A percentile compares a stretch with the other conserved stretches of the same genome.
phyloP scores from a whole-genome alignment of 2,329 filamentous ascomycete genomes.

The Colletotrichum lupini region DNA sequence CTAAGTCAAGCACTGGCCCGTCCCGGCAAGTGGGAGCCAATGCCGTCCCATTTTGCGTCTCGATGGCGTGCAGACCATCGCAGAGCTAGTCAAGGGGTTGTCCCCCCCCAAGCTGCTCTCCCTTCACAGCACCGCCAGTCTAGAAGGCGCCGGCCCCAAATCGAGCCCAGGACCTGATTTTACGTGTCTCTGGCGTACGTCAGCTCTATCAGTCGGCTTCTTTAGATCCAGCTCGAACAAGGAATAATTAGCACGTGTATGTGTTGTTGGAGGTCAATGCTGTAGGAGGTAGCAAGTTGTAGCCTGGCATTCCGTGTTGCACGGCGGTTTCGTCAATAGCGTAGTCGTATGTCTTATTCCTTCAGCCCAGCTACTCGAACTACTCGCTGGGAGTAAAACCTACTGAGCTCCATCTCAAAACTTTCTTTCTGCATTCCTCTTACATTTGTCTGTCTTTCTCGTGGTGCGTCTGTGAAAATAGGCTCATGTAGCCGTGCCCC shows the following conservation, averaged over 20 bases:
- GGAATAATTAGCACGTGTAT: background rate
- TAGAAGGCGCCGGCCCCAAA: background rate
- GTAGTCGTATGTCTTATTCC: background rate
- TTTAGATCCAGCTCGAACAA: slow-evolving; percentile 13
- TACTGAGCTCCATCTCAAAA: background rate
- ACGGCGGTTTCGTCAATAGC: background rate
- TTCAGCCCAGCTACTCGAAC: background rate
- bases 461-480: background rate
- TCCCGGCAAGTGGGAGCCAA: background rate
- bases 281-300: background rate
- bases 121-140: background rate
- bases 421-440: background rate
- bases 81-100: slow-evolving; percentile 13
- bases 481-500: background rate
- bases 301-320: background rate
- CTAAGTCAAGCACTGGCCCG: slow-evolving; percentile 2
- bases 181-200: slow-evolving; percentile 3
- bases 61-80: slow-evolving; percentile 13
- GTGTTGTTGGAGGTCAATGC: background rate
- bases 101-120: background rate
- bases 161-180: background rate
- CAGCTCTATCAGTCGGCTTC: slow-evolving; percentile 5
- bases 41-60: slow-evolving; percentile 7
- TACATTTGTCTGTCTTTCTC: background rate
- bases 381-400: background rate